Conservation (phyloP, 2,329 filamentous ascomycete species). For the Colletotrichum sp. region DNA sequence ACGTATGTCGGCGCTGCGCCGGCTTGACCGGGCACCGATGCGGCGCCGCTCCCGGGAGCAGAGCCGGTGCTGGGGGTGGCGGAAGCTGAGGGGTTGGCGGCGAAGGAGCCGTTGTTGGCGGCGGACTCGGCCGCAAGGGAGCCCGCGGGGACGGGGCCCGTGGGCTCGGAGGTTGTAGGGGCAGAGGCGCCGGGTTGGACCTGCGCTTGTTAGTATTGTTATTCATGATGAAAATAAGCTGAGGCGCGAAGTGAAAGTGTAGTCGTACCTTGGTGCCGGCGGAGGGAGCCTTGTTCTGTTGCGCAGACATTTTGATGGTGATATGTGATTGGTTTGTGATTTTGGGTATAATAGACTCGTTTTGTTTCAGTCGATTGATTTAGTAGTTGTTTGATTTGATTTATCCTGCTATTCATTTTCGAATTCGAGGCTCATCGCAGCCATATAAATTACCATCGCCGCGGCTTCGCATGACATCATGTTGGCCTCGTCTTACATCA, state of each 20-base stretch:
- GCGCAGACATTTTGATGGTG: neutral
- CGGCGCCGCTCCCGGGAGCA: conserved; percentile 1
- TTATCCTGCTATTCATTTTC: neutral
- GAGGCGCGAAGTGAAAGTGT: neutral
- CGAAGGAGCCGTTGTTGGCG: conserved; percentile 62
- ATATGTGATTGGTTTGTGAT: neutral
- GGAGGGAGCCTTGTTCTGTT: conserved; percentile 4
- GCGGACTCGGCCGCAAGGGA: conserved; percentile 80
- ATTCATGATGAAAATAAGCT: neutral
- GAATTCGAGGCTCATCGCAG: neutral
- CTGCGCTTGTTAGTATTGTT: conserved; percentile 33
- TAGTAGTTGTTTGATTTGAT: neutral
- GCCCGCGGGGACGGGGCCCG: conserved; percentile 68
- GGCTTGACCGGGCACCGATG: conserved; percentile 17
- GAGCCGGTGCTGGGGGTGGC: conserved; percentile 29
- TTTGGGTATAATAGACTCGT: neutral
- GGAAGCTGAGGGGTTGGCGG: conserved; percentile 58
- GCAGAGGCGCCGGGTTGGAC: conserved; percentile 52
- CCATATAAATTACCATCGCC: conserved; percentile 1
- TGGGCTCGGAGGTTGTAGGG: conserved; percentile 60
- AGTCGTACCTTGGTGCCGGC: conserved; percentile 13
- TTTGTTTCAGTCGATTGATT: neutral
- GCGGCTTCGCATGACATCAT: conserved; percentile 10
- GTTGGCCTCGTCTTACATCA: conserved; percentile 12
- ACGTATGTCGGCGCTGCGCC: conserved; percentile 43